Percentiles rank a stretch among this genome's conserved stretches.
These are phyloP conservation scores for Cornus kousa DNA, from an alignment of 148 eudicot species.

Conservation along the genomic window DNA sequence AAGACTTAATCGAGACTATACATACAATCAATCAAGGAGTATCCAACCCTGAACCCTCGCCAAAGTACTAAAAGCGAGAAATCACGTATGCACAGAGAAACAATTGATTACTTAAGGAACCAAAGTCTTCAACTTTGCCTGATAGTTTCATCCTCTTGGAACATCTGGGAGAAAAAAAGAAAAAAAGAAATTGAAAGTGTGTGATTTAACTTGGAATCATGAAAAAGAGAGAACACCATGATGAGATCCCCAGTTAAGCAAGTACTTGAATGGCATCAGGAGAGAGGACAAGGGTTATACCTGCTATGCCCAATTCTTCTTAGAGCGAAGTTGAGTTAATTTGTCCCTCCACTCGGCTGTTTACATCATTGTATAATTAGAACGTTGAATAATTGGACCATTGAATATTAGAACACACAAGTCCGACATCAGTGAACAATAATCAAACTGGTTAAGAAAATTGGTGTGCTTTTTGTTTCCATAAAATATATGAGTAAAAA, in stretches of 20 bases:
- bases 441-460: not conserved
- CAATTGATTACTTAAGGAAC: too few species aligned
- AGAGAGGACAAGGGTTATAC: slow-evolving; percentile 19
- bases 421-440: not conserved
- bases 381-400: not conserved
- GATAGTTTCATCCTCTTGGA: not conserved
- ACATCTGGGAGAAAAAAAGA: not conserved
- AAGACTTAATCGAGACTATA: too few species aligned
- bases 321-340: slow-evolving; percentile 75
- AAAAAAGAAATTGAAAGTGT: not conserved
- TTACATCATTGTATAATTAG: not conserved
- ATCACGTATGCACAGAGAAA: too few species aligned
- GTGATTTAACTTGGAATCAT: not conserved
- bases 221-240: not conserved
- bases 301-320: slow-evolving; percentile 82
- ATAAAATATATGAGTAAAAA: not conserved
- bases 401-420: not conserved
- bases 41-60: not conserved
- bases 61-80: not conserved
- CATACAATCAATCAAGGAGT: too few species aligned
- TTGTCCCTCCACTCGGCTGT: slow-evolving; percentile 90
- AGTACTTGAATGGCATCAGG: not conserved
- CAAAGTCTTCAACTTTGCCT: not conserved
- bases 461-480: not conserved
- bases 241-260: not conserved